phyloP scores from a whole-genome alignment of 192 early-diverging fungal genomes.

The Coemansia sp. region DNA sequence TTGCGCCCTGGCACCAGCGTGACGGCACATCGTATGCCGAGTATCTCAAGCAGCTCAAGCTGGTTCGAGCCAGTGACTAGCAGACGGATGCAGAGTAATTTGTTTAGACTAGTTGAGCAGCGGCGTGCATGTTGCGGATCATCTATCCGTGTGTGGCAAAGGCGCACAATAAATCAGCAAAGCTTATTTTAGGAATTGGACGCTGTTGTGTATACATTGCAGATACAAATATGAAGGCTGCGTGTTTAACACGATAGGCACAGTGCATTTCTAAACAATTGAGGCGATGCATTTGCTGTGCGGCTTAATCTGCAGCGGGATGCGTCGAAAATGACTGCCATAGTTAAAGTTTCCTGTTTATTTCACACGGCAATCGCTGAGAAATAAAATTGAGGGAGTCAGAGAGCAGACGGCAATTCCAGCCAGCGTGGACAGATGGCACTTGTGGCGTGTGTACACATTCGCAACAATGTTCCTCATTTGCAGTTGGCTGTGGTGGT shows the following conservation, averaged over 20 bases:
- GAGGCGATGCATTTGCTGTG: background rate
- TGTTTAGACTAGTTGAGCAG: background rate
- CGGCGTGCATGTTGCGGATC: background rate
- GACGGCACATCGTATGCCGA: constrained; percentile 40
- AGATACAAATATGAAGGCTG: background rate
- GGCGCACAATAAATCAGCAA: background rate
- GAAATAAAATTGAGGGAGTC: background rate
- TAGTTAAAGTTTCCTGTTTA: background rate
- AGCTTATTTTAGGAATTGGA: background rate
- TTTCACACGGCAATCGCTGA: background rate
- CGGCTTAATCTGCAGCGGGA: background rate
- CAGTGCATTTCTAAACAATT: constrained; percentile 5
- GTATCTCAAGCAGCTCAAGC: constrained; percentile 43
- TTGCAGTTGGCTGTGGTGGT: constrained; percentile 1
- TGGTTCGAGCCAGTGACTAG: constrained; percentile 38
- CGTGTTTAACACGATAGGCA: background rate
- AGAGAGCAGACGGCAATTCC: background rate
- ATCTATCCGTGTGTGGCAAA: background rate
- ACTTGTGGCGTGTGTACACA: constrained; percentile 4
- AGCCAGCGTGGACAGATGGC: background rate
- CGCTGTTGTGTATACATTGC: background rate
- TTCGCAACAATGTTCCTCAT: constrained; percentile 4
- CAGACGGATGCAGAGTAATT: background rate
- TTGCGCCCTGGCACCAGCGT: constrained; percentile 48
- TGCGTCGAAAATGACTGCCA: background rate